A percentile compares a stretch with the other conserved stretches of the same genome.
Evolutionary conservation across 2,329 filamentous ascomycete species (phyloP).

Genomic region (Ceratocystis albifundus): DNA sequence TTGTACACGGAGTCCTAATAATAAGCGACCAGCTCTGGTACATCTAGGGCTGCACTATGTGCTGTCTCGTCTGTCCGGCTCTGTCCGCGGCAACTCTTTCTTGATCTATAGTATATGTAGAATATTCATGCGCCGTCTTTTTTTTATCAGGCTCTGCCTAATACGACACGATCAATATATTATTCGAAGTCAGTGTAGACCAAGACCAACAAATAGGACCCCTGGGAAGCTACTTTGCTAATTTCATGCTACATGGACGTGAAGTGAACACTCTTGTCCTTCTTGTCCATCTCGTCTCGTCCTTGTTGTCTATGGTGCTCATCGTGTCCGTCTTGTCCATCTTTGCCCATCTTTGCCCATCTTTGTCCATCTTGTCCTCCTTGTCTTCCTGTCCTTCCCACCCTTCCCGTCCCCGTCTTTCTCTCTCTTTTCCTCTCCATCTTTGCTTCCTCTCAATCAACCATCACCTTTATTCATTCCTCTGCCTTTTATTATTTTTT

Average conservation of each 20-base stretch:
- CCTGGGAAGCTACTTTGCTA: background rate
- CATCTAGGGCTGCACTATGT: background rate
- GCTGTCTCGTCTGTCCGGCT: background rate
- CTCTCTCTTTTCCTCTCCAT: background rate
- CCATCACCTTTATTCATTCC: background rate
- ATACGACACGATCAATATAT: too few species aligned
- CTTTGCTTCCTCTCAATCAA: background rate
- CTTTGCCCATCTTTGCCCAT: too few species aligned
- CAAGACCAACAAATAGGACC: background rate
- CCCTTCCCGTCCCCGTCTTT: background rate
- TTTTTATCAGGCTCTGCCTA: too few species aligned
- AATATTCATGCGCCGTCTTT: too few species aligned
- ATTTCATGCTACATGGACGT: background rate
- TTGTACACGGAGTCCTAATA: background rate
- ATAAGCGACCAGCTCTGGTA: background rate
- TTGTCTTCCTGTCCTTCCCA: background rate
- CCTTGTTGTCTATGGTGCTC: too few species aligned
- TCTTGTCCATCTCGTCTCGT: background rate
- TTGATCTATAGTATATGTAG: too few species aligned
- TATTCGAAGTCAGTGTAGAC: background rate
- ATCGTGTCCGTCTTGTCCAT: background rate
- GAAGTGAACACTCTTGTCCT: background rate
- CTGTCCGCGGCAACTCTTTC: background rate
- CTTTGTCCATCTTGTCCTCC: background rate
- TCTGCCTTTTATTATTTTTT: background rate